Evolutionary conservation across 2,329 filamentous ascomycete genomes (phyloP), one percentile per base, ranked within the genome.

Genomic region (Alternaria dauci): DNA sequence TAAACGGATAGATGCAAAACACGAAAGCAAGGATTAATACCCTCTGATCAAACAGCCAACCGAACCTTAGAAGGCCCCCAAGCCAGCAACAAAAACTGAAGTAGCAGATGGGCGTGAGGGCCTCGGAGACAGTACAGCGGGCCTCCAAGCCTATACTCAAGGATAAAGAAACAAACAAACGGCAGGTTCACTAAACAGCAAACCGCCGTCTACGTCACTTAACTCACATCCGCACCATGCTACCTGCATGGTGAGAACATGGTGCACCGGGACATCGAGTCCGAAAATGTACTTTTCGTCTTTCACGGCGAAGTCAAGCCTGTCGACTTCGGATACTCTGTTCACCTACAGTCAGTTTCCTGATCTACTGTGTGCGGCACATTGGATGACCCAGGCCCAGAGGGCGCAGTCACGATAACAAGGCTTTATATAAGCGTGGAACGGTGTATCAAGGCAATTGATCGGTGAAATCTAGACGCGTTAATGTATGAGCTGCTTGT

Each of bases 241-340:
- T 97, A 97, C 75, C 85, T 97, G 55, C 93, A 97, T 82, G 91
- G 91, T 76, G 97, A 97, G 82, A 92, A 96, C 77, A 91, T 97
- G 67, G 96, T 96, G 81, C 93, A 97, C 80, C 87, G 93, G 56
- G 93, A 97, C 71, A 96, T 97, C 81, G 97, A 97, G 82, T 93
- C 14, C 3, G 94, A 97, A 80, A 97, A 97, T 71, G 96, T 97
- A 65, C 85, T 97, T n/a, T 89, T 97, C 26, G 94, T 94, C 4
- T 92, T 97, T 58, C 93, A 97, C 75, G 93, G 92, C 63, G 94
- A 98, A 83, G 93, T 97, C 82, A 97, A 97, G 81, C 93, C 97
- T 73, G 95, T 92, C 7, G 94, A 97, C 79, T 97, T 97, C 74
- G 94, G 94, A 56, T 97, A 93, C 93, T 95, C 91, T 78, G 94